These are phyloP conservation scores for Komagataella ulmi DNA, from an alignment of 805 yeast genomes.

Conservation along the genomic window DNA sequence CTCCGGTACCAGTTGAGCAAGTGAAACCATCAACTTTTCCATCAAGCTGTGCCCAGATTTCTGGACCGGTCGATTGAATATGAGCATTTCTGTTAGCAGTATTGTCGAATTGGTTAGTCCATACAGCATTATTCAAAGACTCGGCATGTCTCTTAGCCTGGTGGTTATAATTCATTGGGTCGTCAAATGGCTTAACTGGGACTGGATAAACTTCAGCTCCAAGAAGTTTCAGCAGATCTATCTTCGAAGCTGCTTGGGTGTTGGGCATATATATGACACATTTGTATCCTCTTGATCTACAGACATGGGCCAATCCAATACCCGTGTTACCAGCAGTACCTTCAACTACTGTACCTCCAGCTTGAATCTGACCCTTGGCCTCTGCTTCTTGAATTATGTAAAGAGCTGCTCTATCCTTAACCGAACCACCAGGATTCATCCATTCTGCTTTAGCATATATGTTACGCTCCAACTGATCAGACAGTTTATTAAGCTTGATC, in stretches of 20 bases:
- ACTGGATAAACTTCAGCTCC: slow-evolving; percentile 88
- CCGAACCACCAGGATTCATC: slow-evolving; percentile 91
- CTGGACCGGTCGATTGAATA: slow-evolving; percentile 85
- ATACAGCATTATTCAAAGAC: slow-evolving; percentile 59
- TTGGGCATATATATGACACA: slow-evolving; percentile 87
- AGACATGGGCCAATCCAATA: slow-evolving; percentile 72
- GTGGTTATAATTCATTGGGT: slow-evolving; percentile 80
- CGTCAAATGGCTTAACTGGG: slow-evolving; percentile 72
- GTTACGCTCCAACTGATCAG: slow-evolving; percentile 50
- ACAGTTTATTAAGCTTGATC: slow-evolving; percentile 42
- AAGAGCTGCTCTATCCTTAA: slow-evolving; percentile 82
- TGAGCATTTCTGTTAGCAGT: slow-evolving; percentile 82
- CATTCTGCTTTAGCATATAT: slow-evolving; percentile 86
- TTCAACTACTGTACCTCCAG: slow-evolving; percentile 84
- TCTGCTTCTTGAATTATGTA: slow-evolving; percentile 74
- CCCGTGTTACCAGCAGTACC: slow-evolving; percentile 98
- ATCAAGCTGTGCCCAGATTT: slow-evolving; percentile 73
- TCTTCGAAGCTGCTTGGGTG: slow-evolving; percentile 72
- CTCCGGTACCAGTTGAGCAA: slow-evolving; percentile 89
- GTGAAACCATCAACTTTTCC: slow-evolving; percentile 78
- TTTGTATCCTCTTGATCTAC: slow-evolving; percentile 72
- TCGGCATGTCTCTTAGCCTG: slow-evolving; percentile 83
- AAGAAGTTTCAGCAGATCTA: slow-evolving; percentile 55
- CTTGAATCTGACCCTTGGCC: slow-evolving; percentile 39
- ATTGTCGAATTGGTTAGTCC: slow-evolving; percentile 91